Conservation (phyloP, 192 early-diverging fungal species). For the Chytriomyces sp. region DNA sequence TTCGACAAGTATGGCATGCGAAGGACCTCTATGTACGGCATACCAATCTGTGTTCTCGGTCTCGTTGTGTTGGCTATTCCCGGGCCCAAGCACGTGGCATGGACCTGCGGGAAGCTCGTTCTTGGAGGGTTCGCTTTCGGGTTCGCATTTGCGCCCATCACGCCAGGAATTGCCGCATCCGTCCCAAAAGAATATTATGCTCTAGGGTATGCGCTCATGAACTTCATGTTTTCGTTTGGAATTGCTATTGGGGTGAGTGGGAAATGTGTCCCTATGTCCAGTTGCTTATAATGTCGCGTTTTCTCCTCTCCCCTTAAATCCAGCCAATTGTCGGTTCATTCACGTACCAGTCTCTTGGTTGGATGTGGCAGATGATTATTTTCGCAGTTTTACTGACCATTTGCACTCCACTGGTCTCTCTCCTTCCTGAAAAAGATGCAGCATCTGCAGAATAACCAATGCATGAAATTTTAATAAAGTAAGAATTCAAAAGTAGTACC, state of each 20-base stretch:
- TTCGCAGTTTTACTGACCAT: background rate
- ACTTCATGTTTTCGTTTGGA: constrained; percentile 31
- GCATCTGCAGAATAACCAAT: too few relatives aligned
- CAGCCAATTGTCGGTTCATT: constrained; percentile 3
- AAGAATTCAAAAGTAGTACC: too few relatives aligned
- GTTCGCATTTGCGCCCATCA: constrained; percentile 13
- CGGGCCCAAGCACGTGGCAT: background rate
- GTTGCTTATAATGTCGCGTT: background rate
- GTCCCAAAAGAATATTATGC: constrained; percentile 32
- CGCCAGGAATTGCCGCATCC: constrained; percentile 22
- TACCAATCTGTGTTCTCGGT: background rate
- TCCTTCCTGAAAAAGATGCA: too few relatives aligned
- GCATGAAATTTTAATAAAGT: too few relatives aligned
- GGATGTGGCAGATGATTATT: constrained; percentile 17
- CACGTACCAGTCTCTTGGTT: constrained; percentile 1
- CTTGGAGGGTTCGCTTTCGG: constrained; percentile 1
- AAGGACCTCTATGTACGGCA: background rate
- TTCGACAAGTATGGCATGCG: constrained; percentile 23
- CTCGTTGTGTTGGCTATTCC: background rate
- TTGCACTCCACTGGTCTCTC: background rate
- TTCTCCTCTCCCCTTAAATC: background rate
- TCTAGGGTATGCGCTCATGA: constrained; percentile 27
- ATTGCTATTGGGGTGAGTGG: constrained; percentile 23
- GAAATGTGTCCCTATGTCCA: background rate
- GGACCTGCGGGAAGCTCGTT: background rate